Percentiles rank a stretch among this genome's conserved stretches.
These are phyloP conservation scores for Verbascum thapsus DNA, from an alignment of 257 asterid genomes.

Conservation along the genomic window DNA sequence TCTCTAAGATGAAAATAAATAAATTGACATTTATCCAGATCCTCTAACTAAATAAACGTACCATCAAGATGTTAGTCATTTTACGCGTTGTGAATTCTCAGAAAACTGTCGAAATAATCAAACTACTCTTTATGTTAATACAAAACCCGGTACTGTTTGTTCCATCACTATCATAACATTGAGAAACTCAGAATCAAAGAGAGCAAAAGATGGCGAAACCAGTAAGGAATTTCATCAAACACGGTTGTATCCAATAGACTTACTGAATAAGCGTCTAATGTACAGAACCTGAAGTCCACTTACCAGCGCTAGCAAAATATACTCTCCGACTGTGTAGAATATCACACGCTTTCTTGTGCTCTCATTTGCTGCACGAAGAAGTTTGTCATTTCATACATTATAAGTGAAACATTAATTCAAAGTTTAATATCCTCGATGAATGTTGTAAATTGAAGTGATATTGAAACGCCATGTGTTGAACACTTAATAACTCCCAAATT, in stretches of 20 bases:
- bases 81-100: slow-evolving; percentile 1
- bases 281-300: slow-evolving; percentile 73
- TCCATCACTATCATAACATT: not conserved
- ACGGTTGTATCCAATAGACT: slow-evolving; percentile 67
- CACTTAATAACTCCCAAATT: not conserved
- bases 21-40: no score
- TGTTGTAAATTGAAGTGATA: not conserved
- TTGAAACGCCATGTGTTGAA: not conserved
- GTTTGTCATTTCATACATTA: not conserved
- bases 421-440: not conserved
- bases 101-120: not conserved
- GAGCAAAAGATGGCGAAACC: not conserved
- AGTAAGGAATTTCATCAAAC: slow-evolving; percentile 46
- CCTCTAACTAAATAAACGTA: not conserved
- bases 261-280: slow-evolving; percentile 75
- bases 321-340: slow-evolving; percentile 76
- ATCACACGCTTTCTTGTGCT: slow-evolving; percentile 83
- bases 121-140: not conserved
- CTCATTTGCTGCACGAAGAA: slow-evolving; percentile 73
- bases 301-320: slow-evolving; percentile 57
- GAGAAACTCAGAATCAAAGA: not conserved
- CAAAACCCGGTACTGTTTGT: not conserved
- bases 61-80: not conserved
- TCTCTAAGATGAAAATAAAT: no score
- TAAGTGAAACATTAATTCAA: not conserved